Evolutionary conservation across 441 rosid species (phyloP).

Genomic region (Viola pubescens): DNA sequence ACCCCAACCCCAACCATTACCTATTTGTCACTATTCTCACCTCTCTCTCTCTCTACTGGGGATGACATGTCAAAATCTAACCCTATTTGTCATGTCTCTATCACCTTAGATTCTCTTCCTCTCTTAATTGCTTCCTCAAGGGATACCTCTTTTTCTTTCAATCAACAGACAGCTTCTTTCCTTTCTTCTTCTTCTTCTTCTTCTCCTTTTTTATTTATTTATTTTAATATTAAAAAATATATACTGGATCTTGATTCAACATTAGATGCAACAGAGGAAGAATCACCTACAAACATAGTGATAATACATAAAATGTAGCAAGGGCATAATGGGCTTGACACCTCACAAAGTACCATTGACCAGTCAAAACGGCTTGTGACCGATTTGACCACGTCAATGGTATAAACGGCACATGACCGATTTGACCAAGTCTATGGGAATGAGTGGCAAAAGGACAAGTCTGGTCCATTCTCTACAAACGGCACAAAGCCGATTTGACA

Average conservation of each 20-base stretch:
- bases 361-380: too few relatives aligned
- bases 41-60: slow-evolving; percentile 1
- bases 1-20: background rate
- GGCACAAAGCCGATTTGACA: too few relatives aligned
- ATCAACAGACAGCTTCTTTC: slow-evolving; percentile 17
- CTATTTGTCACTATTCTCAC: slow-evolving; percentile 16
- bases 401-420: too few relatives aligned
- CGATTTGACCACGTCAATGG: too few relatives aligned
- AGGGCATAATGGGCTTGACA: too few relatives aligned
- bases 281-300: background rate
- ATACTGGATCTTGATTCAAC: background rate
- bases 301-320: too few relatives aligned
- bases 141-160: slow-evolving; percentile 12
- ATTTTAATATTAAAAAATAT: slow-evolving; percentile 7
- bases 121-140: slow-evolving; percentile 27
- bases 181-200: background rate
- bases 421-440: too few relatives aligned
- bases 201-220: slow-evolving; percentile 6
- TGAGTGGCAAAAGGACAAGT: too few relatives aligned
- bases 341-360: too few relatives aligned
- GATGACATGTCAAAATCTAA: slow-evolving; percentile 36
- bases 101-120: slow-evolving; percentile 33
- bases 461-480: too few relatives aligned
- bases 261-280: background rate
- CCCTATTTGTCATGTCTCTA: slow-evolving; percentile 29